Evolutionary conservation across 495 filamentous ascomycete genomes (phyloP), one percentile per base, ranked within the genome.

Genomic region (Podospora australis): DNA sequence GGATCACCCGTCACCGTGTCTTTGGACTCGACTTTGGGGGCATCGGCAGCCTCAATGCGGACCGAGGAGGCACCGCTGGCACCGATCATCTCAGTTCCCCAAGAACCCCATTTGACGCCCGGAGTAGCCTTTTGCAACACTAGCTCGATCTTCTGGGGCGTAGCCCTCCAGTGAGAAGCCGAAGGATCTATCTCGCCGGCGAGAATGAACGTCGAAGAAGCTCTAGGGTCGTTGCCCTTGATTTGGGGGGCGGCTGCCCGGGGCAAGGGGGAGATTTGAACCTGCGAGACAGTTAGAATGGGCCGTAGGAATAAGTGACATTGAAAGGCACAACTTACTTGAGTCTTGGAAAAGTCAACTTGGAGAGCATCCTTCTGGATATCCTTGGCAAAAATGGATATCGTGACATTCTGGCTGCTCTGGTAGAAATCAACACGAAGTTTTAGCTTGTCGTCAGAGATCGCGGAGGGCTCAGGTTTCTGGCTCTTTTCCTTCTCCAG

Each of bases 131-230:
- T 98, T 22, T 71, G 71, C 20, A 98, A 73, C 1, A 72, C 71
- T 24, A 97, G 68, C 64, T 97, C 92, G 44, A 97, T 80, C 65
- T 97, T 98, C 41, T 84, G 86, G 4, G 83, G 71, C 38, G 86
- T 82, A 22, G 89, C 78, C 6, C 75, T 75, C 58, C 70, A 80
- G 16, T 71, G 80, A 20, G 79, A 87, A 16, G 70, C 54, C 7
- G 73, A 53, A 0, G 80, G 64, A 32, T 86, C 76, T 54, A 98
- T 80, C 7, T 70, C 55, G 16, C 78, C 80, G 55, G 71, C 88
- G 6, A 95, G 78, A 30, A 86, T 72, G 32, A 95, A 67, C 0
- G 80, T 80, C 44, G 87, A 86, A 35, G 54, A 51, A 16, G 57
- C 49, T 36, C 66, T 53, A 2, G 52, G 50, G 42, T 62, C 57